Evolutionary conservation across 768 basidiomycete species (phyloP).

Genomic region (Kwoniella europaea): DNA sequence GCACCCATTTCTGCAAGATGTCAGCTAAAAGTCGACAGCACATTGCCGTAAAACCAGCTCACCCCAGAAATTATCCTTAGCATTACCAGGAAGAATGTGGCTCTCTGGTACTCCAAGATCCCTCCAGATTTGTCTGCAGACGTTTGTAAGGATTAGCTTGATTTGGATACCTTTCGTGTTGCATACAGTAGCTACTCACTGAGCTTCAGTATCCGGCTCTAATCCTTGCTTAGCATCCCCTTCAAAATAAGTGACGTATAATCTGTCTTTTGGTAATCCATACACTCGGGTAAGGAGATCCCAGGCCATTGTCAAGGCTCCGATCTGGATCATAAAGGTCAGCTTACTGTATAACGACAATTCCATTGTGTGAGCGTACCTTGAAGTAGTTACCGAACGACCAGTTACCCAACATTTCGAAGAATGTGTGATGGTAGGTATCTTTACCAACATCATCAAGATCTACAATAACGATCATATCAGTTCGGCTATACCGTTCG

Average conservation of each 20-base stretch:
- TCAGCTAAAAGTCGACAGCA: background rate
- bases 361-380: constrained; percentile 60
- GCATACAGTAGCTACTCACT: constrained; percentile 50
- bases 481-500: constrained; percentile 10
- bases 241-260: constrained; percentile 98
- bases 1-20: constrained; percentile 85
- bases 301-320: constrained; percentile 92
- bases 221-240: constrained; percentile 85
- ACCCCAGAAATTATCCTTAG: constrained; percentile 99
- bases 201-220: constrained; percentile 85
- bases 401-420: constrained; percentile 99
- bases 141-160: background rate
- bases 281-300: constrained; percentile 89
- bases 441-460: constrained; percentile 99
- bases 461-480: constrained; percentile 63
- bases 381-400: constrained; percentile 99
- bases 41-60: constrained; percentile 42
- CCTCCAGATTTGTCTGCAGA: constrained; percentile 70
- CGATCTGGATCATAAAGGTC: constrained; percentile 67
- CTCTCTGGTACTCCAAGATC: constrained; percentile 85
- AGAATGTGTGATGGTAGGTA: constrained; percentile 95
- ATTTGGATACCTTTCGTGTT: no score
- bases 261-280: constrained; percentile 81
- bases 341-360: constrained; percentile 1
- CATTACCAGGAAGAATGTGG: constrained; percentile 89